These are phyloP conservation scores for Bonia amplexicaulis DNA, from an alignment of 176 grass and related monocot species.

Conservation along the genomic window DNA sequence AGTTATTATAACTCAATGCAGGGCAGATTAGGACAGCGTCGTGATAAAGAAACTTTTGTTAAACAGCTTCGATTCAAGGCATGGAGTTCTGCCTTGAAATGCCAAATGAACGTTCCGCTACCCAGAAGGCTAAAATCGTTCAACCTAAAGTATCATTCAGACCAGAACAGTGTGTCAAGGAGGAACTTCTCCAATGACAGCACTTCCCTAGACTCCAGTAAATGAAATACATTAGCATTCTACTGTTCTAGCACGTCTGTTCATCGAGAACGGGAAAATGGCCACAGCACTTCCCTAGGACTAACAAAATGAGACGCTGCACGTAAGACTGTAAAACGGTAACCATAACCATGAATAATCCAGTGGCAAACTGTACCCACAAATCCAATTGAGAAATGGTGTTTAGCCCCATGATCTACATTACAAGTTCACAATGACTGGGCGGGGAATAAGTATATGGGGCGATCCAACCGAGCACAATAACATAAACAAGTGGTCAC, in stretches of 20 bases:
- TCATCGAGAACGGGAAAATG: neutral
- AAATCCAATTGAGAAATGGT: conserved; percentile 19
- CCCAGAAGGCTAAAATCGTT: neutral
- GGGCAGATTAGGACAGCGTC: neutral
- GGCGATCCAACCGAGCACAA: conserved; percentile 16
- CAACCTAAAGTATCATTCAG: neutral
- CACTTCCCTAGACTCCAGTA: neutral
- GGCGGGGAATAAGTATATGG: neutral
- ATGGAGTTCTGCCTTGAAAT: neutral
- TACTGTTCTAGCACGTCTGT: neutral
- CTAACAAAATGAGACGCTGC: neutral
- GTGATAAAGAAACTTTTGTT: neutral
- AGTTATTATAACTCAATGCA: neutral
- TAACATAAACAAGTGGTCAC: conserved; percentile 6
- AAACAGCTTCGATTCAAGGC: neutral
- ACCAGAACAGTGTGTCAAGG: neutral
- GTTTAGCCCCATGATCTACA: neutral
- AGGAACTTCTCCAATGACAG: neutral
- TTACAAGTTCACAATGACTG: neutral
- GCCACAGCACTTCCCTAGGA: neutral
- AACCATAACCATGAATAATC: conserved; percentile 22
- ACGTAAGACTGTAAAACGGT: neutral
- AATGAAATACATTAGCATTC: neutral
- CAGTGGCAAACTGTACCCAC: conserved; percentile 21
- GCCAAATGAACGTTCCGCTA: neutral